A percentile compares a stretch with the other conserved stretches of the same genome.
Conservation (phyloP, 2,329 filamentous ascomycete species). For the Colletotrichum paranaense region DNA sequence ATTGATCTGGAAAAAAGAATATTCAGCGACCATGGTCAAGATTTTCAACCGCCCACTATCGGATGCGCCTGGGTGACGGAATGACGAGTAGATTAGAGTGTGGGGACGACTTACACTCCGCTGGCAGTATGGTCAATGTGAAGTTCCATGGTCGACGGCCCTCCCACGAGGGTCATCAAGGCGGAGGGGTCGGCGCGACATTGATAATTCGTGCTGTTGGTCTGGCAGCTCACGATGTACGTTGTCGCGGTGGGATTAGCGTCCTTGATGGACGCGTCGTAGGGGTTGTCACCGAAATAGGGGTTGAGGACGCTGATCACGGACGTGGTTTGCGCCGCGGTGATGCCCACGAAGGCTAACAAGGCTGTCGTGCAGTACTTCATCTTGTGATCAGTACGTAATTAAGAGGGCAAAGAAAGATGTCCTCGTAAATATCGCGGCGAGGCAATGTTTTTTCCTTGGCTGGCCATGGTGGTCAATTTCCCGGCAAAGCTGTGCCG, state of each 20-base stretch:
- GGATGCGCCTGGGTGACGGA: background rate
- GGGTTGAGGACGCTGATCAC: slow-evolving; percentile 43
- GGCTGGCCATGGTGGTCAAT: background rate
- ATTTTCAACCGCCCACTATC: background rate
- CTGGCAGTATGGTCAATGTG: slow-evolving; percentile 6
- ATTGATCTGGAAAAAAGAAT: background rate
- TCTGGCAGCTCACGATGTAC: slow-evolving; percentile 42
- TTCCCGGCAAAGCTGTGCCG: background rate
- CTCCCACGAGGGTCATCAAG: slow-evolving; percentile 44
- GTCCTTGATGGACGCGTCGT: slow-evolving; percentile 45
- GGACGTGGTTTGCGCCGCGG: slow-evolving; percentile 42
- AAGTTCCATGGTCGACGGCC: slow-evolving; percentile 41
- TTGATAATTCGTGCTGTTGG: slow-evolving; percentile 34
- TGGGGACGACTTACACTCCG: background rate
- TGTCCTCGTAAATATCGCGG: background rate
- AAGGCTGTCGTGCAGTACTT: background rate
- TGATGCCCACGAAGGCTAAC: slow-evolving; percentile 7
- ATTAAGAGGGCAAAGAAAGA: background rate
- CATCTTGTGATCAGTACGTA: background rate
- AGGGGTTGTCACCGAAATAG: slow-evolving; percentile 36
- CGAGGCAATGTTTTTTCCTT: background rate
- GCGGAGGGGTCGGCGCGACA: slow-evolving; percentile 37
- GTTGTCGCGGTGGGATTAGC: slow-evolving; percentile 45
- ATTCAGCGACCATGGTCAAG: background rate
- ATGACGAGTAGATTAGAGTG: background rate